These are phyloP conservation scores for Fusarium redolens DNA, from an alignment of 2,329 filamentous ascomycete species.

Conservation along the genomic window DNA sequence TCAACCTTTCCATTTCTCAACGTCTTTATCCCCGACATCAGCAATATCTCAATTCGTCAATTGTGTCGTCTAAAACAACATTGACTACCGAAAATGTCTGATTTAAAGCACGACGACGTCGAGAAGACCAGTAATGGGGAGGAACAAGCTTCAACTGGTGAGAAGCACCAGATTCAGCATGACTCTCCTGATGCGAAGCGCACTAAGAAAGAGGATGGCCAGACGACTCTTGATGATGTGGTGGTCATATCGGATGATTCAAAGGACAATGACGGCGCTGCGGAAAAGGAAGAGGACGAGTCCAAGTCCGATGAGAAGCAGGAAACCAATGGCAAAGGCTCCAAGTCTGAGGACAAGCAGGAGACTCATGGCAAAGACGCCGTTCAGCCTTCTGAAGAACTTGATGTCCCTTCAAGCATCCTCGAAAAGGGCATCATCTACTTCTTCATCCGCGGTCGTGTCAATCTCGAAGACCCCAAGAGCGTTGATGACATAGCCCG, in stretches of 20 bases:
- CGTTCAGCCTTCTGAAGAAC: slow-evolving; percentile 37
- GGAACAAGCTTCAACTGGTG: slow-evolving; percentile 31
- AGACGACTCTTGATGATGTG: slow-evolving; percentile 40
- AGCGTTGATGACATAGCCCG: slow-evolving; percentile 79
- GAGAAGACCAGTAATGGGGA: slow-evolving; percentile 20
- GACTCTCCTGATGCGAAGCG: slow-evolving; percentile 44
- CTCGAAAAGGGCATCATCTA: slow-evolving; percentile 91
- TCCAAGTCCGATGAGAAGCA: not conserved
- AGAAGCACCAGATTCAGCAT: slow-evolving; percentile 47
- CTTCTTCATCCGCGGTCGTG: slow-evolving; percentile 86
- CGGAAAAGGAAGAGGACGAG: slow-evolving; percentile 11
- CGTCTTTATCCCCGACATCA: not conserved
- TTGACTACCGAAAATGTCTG: slow-evolving; percentile 23
- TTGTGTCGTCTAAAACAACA: not conserved
- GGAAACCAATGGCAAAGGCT: slow-evolving; percentile 14
- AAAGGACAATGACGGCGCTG: not conserved
- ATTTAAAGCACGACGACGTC: slow-evolving; percentile 7
- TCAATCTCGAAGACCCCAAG: slow-evolving; percentile 77
- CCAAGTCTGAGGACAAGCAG: not conserved
- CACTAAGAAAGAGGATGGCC: slow-evolving; percentile 39
- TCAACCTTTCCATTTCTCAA: not conserved
- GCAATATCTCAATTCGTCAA: not conserved
- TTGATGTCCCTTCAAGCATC: slow-evolving; percentile 62
- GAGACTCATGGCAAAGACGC: slow-evolving; percentile 28
- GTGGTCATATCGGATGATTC: slow-evolving; percentile 9